Evolutionary conservation across 768 basidiomycete species (phyloP).

Genomic region (Hygrophoropsis aurantiaca): DNA sequence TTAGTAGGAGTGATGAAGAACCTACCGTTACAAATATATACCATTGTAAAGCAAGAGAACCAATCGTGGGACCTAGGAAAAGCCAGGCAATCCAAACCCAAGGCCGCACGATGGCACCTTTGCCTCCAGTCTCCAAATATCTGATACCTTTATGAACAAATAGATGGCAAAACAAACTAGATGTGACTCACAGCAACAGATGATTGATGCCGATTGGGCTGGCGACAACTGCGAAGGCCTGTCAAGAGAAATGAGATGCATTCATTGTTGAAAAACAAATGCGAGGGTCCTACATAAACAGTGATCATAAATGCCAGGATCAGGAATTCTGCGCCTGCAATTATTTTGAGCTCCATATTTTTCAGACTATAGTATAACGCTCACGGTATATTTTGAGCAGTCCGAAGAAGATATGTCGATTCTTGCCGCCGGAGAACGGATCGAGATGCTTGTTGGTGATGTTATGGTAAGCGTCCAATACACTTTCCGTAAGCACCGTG

Average conservation of each 20-base stretch:
- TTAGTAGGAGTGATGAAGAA: slow-evolving; percentile 5
- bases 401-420: slow-evolving; percentile 13
- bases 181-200: slow-evolving; percentile 25
- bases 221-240: slow-evolving; percentile 22
- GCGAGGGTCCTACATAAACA: background rate
- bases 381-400: slow-evolving; percentile 11
- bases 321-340: slow-evolving; percentile 6
- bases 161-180: background rate
- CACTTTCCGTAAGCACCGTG: too few species aligned
- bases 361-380: background rate
- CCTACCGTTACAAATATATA: slow-evolving; percentile 43
- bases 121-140: slow-evolving; percentile 57
- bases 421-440: slow-evolving; percentile 13
- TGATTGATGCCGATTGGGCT: slow-evolving; percentile 31
- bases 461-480: background rate
- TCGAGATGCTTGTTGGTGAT: slow-evolving; percentile 23
- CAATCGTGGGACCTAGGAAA: slow-evolving; percentile 46
- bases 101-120: slow-evolving; percentile 50
- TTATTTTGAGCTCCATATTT: background rate
- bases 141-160: slow-evolving; percentile 23
- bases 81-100: slow-evolving; percentile 68
- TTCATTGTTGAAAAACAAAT: too few species aligned
- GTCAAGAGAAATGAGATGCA: background rate
- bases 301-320: slow-evolving; percentile 7
- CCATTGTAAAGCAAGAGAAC: slow-evolving; percentile 48